Base-by-base conservation (phyloP, 768 basidiomycete species). In the Tulasnella sp. region DNA sequence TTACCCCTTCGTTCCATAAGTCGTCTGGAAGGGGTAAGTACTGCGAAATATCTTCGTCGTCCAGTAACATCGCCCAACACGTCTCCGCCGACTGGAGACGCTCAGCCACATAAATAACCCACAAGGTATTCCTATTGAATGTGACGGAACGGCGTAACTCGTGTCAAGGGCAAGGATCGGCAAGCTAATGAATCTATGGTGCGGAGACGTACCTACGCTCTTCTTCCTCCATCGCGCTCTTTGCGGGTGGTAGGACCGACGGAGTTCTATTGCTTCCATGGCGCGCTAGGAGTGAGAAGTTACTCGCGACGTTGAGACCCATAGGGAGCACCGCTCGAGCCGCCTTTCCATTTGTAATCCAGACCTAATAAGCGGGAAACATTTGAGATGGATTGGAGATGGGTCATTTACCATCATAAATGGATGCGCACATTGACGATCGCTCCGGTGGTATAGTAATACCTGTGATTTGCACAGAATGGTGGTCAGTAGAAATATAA, bases 11-110 rank as follows among this genome's bases (percentile, higher is more conserved):
- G 59, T 83, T 75, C 64, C 82, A 84, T 30, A 80, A 74, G 38
- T 80, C 78, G 7, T 75, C 75, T 43, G 80, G 75, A 15, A 84
- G 73, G 1, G 86, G 85, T 24, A 88, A 73, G 19, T 85, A 68
- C 60, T 87, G 85, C 21, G 81, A 80, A 19, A 89, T 75, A 65
- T 87, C 85, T 61, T 80, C 76, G 66, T 89, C 86, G 62, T 88
- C 87, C 9, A 88, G 70, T 60, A 76, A 76, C 60, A 80, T 73
- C 0, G 85, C 81, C 80, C 85, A 88, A 19, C 81, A 82, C 64
- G 85, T 86, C 30, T 80, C 79, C 61, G 76, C 78, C 4, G 83
- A 80, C 58, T 80, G 78, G 61, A 82, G 77, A 25, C 85, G 79
- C 63, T 88, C 86, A 46, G 76, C 73, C 4, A 81, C 75, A 67